A percentile compares a stretch with the other conserved stretches of the same genome.
These are phyloP conservation scores for Lichtheimia ramosa DNA, from an alignment of 371 early-diverging fungal genomes.

Conservation along the genomic window DNA sequence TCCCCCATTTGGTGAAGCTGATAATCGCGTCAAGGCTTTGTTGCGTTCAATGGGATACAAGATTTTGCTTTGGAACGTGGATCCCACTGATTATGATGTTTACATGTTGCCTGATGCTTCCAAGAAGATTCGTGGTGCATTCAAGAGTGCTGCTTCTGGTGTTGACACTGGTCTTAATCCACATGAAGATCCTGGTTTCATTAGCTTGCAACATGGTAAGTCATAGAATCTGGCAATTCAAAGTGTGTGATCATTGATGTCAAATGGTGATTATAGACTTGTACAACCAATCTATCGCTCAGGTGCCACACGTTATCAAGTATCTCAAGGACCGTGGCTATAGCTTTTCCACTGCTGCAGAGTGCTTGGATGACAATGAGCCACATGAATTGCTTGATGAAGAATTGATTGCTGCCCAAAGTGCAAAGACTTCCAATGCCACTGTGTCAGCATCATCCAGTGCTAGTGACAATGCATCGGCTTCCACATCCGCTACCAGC, in stretches of 20 bases:
- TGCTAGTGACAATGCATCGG: not conserved
- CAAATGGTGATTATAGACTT: conserved; percentile 22
- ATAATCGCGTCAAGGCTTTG: conserved; percentile 46
- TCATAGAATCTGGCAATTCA: not conserved
- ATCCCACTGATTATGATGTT: conserved; percentile 47
- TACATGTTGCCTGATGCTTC: conserved; percentile 23
- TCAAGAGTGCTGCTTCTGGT: conserved; percentile 24
- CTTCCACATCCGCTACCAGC: not conserved
- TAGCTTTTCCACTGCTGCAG: conserved; percentile 33
- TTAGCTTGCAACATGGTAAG: conserved; percentile 46
- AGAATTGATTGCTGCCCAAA: conserved; percentile 4
- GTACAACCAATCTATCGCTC: conserved; percentile 38
- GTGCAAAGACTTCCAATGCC: not conserved
- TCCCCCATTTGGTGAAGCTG: conserved; percentile 61
- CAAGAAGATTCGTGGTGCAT: conserved; percentile 21
- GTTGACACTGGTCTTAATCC: conserved; percentile 31
- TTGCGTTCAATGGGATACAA: conserved; percentile 52
- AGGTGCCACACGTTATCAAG: conserved; percentile 39
- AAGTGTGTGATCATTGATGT: no score
- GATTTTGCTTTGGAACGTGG: conserved; percentile 57
- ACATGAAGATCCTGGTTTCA: conserved; percentile 42
- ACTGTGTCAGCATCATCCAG: not conserved
- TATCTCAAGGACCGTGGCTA: conserved; percentile 24
- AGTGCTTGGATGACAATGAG: conserved; percentile 30
- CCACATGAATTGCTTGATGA: conserved; percentile 23